phyloP scores from a whole-genome alignment of 306 rosid genomes.

The Hylodesmum podocarpum region DNA sequence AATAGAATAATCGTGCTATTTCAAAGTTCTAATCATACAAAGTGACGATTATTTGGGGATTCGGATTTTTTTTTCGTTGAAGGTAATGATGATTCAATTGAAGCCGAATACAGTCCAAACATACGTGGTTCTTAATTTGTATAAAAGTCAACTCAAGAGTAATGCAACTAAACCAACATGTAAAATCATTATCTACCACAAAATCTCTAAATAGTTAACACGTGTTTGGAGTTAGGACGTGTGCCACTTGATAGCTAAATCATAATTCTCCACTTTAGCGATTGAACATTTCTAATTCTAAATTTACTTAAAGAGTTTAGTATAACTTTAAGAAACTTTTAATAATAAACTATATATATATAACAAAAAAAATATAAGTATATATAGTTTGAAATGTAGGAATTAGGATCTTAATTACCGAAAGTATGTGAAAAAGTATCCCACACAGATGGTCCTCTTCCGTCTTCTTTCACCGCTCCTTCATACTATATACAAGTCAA shows the following conservation, averaged over 20 bases:
- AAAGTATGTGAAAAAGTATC: conserved; percentile 71
- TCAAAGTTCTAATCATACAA: background rate
- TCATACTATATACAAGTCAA: no score
- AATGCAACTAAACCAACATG: background rate
- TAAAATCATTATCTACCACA: background rate
- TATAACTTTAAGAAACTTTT: no score
- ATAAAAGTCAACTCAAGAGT: background rate
- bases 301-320: background rate
- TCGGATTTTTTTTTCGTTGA: background rate
- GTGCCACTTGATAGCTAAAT: background rate
- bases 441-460: conserved; percentile 83
- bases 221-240: background rate
- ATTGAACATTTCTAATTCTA: background rate
- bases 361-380: no score
- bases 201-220: background rate
- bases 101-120: no score
- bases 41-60: background rate
- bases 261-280: background rate
- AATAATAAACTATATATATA: no score
- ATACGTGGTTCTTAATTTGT: no score
- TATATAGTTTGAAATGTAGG: no score
- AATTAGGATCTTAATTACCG: conserved; percentile 52
- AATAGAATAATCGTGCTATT: no score
- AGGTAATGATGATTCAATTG: background rate
- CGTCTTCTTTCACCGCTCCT: conserved; percentile 83